These are phyloP conservation scores for Penicillium sp. DNA, from an alignment of 2,329 filamentous ascomycete species.

Conservation along the genomic window DNA sequence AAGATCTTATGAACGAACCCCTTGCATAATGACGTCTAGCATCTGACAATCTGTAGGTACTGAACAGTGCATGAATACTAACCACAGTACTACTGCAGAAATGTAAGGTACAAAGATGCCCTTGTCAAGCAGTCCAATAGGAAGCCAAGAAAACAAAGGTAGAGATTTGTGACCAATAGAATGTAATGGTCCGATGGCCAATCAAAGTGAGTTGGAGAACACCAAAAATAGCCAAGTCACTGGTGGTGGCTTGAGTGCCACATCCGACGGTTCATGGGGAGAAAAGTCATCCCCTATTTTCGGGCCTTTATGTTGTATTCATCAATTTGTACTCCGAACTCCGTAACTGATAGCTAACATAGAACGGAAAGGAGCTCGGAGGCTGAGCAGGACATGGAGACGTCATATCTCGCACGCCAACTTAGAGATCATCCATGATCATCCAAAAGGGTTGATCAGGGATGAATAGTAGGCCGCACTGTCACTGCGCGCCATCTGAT, in stretches of 20 bases:
- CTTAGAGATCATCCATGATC: constrained; percentile 7
- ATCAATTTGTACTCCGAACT: neutral
- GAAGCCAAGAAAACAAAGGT: neutral
- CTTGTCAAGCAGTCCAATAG: constrained; percentile 1
- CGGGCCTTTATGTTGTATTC: neutral
- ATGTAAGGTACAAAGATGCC: neutral
- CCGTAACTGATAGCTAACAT: no score
- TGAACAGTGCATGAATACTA: no score
- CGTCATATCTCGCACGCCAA: constrained; percentile 4
- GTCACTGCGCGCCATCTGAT: neutral
- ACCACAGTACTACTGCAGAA: no score
- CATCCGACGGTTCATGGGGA: neutral
- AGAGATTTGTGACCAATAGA: constrained; percentile 13
- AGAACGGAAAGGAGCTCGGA: neutral
- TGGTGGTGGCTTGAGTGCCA: neutral
- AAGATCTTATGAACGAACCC: no score
- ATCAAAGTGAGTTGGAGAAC: neutral
- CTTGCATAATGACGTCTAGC: neutral
- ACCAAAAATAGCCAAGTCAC: constrained; percentile 1
- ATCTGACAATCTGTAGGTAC: neutral
- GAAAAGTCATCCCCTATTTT: neutral
- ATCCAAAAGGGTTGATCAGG: constrained; percentile 9
- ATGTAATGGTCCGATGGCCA: neutral
- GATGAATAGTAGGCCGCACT: neutral
- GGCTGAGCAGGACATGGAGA: neutral